phyloP scores from a whole-genome alignment of 2,329 filamentous ascomycete species.

The Cordyceps cicadae region DNA sequence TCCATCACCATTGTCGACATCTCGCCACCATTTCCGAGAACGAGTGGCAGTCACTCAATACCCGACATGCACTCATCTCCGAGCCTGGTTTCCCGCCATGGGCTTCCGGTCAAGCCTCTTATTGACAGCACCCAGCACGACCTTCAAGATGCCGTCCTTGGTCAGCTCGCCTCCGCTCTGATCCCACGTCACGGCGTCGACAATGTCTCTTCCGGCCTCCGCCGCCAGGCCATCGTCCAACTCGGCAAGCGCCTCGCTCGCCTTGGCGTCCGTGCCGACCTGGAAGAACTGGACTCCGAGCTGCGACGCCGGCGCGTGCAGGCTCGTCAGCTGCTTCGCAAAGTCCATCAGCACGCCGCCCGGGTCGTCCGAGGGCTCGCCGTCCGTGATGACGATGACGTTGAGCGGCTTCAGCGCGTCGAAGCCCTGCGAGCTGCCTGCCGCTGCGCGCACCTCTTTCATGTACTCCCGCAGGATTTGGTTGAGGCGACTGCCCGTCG shows the following conservation, averaged over 20 bases:
- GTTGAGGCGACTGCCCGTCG: constrained; percentile 63
- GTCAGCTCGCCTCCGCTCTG: constrained; percentile 45
- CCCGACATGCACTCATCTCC: not conserved
- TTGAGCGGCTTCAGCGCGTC: constrained; percentile 63
- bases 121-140: constrained; percentile 70
- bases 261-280: constrained; percentile 65
- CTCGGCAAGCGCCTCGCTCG: constrained; percentile 55
- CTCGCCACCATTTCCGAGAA: not conserved
- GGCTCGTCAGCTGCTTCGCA: constrained; percentile 60
- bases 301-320: constrained; percentile 67
- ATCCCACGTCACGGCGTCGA: constrained; percentile 78
- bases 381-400: constrained; percentile 89
- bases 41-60: too few relatives aligned
- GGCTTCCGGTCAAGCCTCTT: constrained; percentile 27
- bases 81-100: not conserved
- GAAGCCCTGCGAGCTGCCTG: constrained; percentile 25
- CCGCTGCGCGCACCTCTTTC: constrained; percentile 25
- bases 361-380: constrained; percentile 69
- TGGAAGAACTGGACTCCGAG: constrained; percentile 95
- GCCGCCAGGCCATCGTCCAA: constrained; percentile 64
- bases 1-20: not conserved
- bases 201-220: constrained; percentile 68
- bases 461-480: constrained; percentile 69
- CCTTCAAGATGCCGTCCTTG: constrained; percentile 68
- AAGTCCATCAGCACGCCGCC: constrained; percentile 58